Conservation (phyloP, 2,329 filamentous ascomycete species). For the Raffaelea arxii region DNA sequence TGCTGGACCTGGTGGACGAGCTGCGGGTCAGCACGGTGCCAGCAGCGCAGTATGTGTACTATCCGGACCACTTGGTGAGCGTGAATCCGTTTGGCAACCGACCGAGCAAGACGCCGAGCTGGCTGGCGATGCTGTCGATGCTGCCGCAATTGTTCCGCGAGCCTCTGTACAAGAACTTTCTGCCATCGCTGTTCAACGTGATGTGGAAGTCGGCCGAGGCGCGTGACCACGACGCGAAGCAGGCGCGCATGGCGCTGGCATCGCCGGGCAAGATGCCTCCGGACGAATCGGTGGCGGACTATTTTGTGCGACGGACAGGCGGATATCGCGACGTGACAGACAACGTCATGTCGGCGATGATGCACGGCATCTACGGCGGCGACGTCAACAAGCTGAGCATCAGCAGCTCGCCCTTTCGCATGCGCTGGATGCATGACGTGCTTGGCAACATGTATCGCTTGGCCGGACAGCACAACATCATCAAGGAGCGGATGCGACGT, state of each 20-base stretch:
- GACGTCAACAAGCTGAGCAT: slow-evolving; percentile 73
- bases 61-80: slow-evolving; percentile 68
- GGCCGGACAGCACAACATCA: neutral
- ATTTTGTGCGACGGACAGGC: slow-evolving; percentile 44
- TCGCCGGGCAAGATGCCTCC: slow-evolving; percentile 2
- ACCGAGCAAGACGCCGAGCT: too few relatives aligned
- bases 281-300: slow-evolving; percentile 66
- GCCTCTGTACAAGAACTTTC: slow-evolving; percentile 41
- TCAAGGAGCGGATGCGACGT: too few relatives aligned
- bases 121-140: neutral
- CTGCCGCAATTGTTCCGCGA: too few relatives aligned
- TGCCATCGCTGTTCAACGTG: slow-evolving; percentile 4
- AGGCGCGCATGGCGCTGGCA: slow-evolving; percentile 18
- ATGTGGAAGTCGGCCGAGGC: neutral
- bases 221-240: neutral
- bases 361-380: slow-evolving; percentile 90
- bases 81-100: too few relatives aligned
- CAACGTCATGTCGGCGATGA: slow-evolving; percentile 63
- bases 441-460: neutral
- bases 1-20: slow-evolving; percentile 26
- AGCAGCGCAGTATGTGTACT: slow-evolving; percentile 69
- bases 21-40: slow-evolving; percentile 40
- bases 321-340: slow-evolving; percentile 47
- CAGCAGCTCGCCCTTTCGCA: slow-evolving; percentile 12
- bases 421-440: slow-evolving; percentile 6